Base-by-base conservation (phyloP, 1,139 yeast species). In the Wickerhamiella infanticola region DNA sequence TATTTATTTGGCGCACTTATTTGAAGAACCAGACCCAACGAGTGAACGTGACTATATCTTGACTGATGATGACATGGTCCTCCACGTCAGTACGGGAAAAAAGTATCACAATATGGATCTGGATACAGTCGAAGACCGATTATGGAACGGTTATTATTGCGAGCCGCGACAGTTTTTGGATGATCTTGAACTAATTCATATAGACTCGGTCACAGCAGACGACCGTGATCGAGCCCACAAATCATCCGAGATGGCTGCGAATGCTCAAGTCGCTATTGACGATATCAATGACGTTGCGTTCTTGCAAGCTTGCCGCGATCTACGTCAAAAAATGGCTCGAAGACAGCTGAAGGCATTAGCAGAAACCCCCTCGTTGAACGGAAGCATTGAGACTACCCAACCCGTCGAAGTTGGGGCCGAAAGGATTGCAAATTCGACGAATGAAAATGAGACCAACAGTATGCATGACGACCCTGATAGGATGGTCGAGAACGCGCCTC, bases 141-240 rank as follows among this genome's bases (percentile, higher is more conserved):
- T 93, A 47, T 90, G 98, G 98, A 90, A 90, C 63, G 98, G 98
- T 0, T 90, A 67, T 61, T 90, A 93, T 59, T 80, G 88, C 35
- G 96, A 88, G 56, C 96, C 98, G 11, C 80, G 77, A 54, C 97
- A 90, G 60, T 88, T 83, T 59, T 64, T 88, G 55, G 76, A 73
- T 54, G 98, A 93, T 59, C 73, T 93, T 44, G 84, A 79, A 58
- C 72, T 82, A 75, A 88, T 93, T 42, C 80, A 84, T 41, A 71
- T 72, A 41, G 99, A 93, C 64, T 74, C 94, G 0, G 69, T 73
- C 31, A 76, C 79, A 0, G 65, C 73, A 5, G 86, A 84, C 1
- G 97, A 88, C 53, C 72, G 97, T 43, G 98, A 90, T 51, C 68
- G 95, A 45, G 68, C 80, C 11, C 72, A 88, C 48, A 86, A 83